Evolutionary conservation across 139 green algal genomes (phyloP), one percentile per base, ranked within the genome.

Genomic region (Chlorella sp.): DNA sequence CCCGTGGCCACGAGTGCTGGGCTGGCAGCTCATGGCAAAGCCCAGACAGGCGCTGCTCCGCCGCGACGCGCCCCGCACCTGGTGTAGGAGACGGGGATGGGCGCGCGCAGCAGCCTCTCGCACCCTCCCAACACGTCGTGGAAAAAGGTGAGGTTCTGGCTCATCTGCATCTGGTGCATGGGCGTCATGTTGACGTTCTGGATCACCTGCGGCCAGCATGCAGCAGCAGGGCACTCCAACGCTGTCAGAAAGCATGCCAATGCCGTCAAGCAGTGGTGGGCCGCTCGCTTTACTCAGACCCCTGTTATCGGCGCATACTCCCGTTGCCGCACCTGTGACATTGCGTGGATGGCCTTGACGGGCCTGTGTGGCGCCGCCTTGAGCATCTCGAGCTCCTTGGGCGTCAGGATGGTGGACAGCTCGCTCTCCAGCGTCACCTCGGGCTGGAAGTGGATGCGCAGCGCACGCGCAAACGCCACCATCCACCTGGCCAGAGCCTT

Each of bases 141-240:
- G 66, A 92, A 92, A 73, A 82, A 83, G 49, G 86, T 90, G 36
- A 93, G 65, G 70, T 92, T 90, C 20, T 79, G 71, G 67, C 83
- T 75, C 86, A 92, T 80, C 62, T 80, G 74, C 74, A 73, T 68
- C 74, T 80, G 74, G 49, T 80, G 74, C 24, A 76, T 73, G 33
- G 62, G 59, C 62, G 30, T 61, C 69, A 80, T 75, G 3, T 71
- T 51, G 6, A 80, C 74, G 1, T 67, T 64, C 69, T 75, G 74
- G 49, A 80, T 80, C 62, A 80, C 74, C 69, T 79, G 74, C 24
- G 20, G 14, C 17, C 24, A 1, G 10, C n/a, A n/a, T n/a, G n/a
- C n/a, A n/a, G n/a, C n/a, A n/a, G n/a, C n/a, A n/a, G n/a, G n/a
- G n/a, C n/a, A n/a, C n/a, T n/a, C n/a, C n/a, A n/a, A n/a, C n/a